Conservation (phyloP, 495 filamentous ascomycete species). For the Cercophora sp. region DNA sequence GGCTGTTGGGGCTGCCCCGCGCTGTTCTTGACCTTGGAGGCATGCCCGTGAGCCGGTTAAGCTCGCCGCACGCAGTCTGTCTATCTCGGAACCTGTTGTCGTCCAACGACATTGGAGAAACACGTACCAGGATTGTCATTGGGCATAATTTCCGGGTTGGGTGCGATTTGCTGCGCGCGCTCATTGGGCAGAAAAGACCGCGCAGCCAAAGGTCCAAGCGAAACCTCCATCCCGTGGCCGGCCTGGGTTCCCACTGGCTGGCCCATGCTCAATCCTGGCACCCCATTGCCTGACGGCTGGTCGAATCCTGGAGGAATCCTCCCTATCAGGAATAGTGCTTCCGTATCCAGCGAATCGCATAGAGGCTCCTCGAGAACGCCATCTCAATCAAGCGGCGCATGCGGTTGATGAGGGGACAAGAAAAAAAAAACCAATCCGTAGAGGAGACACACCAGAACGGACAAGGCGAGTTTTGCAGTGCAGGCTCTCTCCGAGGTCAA, state of each 20-base stretch:
- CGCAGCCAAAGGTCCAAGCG: constrained; percentile 29
- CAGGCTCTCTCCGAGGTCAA: background rate
- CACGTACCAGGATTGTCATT: constrained; percentile 28
- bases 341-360: constrained; percentile 16
- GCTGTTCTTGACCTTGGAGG: background rate
- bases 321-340: constrained; percentile 20
- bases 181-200: constrained; percentile 41
- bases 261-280: constrained; percentile 12
- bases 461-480: background rate
- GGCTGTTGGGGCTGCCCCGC: background rate
- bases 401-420: background rate
- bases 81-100: constrained; percentile 3
- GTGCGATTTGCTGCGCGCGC: constrained; percentile 30
- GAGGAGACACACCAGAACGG: background rate
- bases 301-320: constrained; percentile 18
- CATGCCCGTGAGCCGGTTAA: background rate
- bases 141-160: constrained; percentile 39
- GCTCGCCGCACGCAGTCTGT: constrained; percentile 6
- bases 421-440: too few species aligned
- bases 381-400: constrained; percentile 8
- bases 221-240: constrained; percentile 13
- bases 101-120: constrained; percentile 32
- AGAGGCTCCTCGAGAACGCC: constrained; percentile 4
- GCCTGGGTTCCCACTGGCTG: constrained; percentile 29
- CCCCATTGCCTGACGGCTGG: constrained; percentile 14